Percentiles rank a stretch among this genome's conserved stretches.
Conservation (phyloP, 2,329 filamentous ascomycete genomes). For the Aspergillus brunneoviolaceus region DNA sequence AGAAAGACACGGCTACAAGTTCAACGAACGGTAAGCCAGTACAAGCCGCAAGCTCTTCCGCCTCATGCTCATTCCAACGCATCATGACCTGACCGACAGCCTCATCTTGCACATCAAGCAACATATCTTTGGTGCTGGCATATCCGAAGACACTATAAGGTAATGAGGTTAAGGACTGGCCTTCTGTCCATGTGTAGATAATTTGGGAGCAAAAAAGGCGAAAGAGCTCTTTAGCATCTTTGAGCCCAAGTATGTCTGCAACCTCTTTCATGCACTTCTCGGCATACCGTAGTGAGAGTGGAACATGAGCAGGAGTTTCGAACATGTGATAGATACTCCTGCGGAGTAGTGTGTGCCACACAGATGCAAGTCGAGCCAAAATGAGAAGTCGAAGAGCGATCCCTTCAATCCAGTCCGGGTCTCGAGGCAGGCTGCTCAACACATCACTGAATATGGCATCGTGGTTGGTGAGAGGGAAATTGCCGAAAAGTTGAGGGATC, state of each 20-base stretch:
- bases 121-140: constrained; percentile 63
- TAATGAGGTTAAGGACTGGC: constrained; percentile 65
- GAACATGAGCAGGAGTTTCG: constrained; percentile 76
- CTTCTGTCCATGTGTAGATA: constrained; percentile 83
- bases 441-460: constrained; percentile 83
- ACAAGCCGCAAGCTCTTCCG: constrained; percentile 59
- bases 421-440: constrained; percentile 71
- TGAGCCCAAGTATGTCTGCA: constrained; percentile 63
- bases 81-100: constrained; percentile 78
- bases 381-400: constrained; percentile 80
- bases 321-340: constrained; percentile 92
- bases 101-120: constrained; percentile 72
- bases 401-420: constrained; percentile 71
- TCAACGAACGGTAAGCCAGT: constrained; percentile 56
- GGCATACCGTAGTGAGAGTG: constrained; percentile 66
- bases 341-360: constrained; percentile 82
- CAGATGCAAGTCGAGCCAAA: constrained; percentile 72
- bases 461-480: constrained; percentile 79
- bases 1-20: constrained; percentile 68
- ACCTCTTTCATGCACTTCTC: constrained; percentile 68
- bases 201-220: constrained; percentile 82
- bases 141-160: constrained; percentile 88
- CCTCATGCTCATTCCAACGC: constrained; percentile 67
- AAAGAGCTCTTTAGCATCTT: constrained; percentile 71
- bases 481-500: constrained; percentile 72